Base-by-base conservation (phyloP, 345 rosid genomes). In the Sisymbrium altissimum region DNA sequence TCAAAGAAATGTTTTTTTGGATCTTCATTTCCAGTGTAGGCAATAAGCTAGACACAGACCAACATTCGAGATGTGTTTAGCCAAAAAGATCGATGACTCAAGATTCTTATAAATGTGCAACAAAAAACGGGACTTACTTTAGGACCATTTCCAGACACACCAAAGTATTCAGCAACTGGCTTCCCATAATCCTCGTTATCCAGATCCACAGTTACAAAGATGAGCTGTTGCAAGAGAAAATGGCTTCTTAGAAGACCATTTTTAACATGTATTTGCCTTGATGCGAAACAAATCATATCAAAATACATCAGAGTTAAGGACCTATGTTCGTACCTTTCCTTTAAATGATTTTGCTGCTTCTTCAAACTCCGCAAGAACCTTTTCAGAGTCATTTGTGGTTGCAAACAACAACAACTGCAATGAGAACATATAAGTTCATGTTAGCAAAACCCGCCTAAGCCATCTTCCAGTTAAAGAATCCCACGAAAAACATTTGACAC, bases 111-210 rank as follows among this genome's bases (percentile, higher is more conserved):
- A 55, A 55, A 30, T 10, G 56, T 49, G 46, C n/a, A 29, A 38
- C 36, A 3, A 12, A 17, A 32, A 33, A 19, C n/a, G n/a, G 1
- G 32, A 35, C 70, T 73, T 86, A 89, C 98, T 44, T 70, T 80
- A 60, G 99, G 88, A 69, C 82, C 87, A 74, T 77, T 75, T 68
- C 89, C 90, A 14, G 84, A 67, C 64, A 90, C 80, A 64, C 98
- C 98, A 77, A 96, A 96, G 81, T 92, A 96, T 3, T 96, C 97
- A 66, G 99, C 84, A 21, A 96, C 94, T 39, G 97, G 98, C 81
- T 81, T 88, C 76, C 98, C 99, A 60, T 81, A 83, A 49, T 92
- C 99, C 81, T 96, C 97, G 60, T 90, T 87, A 60, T 92, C 98
- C 91, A 86, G 74, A 66, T 96, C 94, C 74, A 92, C 98, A 68